Evolutionary conservation across 345 rosid genomes (phyloP).

Genomic region (Syzygium jambos): DNA sequence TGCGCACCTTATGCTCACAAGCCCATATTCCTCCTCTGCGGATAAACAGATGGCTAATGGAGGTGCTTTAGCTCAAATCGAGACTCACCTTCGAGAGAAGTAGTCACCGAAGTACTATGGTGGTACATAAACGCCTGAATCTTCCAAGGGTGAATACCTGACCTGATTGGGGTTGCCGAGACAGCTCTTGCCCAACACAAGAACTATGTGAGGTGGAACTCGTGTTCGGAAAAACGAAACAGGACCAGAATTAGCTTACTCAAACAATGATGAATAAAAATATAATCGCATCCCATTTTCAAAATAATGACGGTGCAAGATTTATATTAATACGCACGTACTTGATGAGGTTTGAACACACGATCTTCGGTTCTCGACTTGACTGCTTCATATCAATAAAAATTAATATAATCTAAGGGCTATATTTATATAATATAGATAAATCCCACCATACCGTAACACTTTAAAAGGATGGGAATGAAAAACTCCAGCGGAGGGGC

Average conservation of each 20-base stretch:
- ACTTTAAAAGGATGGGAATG: accelerated
- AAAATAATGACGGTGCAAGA: neutral
- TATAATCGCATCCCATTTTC: accelerated
- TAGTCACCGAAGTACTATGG: neutral
- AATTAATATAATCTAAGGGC: neutral
- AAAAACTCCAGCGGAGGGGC: neutral
- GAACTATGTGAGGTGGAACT: neutral
- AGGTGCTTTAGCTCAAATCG: neutral
- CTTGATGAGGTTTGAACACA: accelerated
- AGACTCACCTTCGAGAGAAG: neutral
- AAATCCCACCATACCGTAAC: accelerated
- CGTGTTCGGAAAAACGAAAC: neutral
- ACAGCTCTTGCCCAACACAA: neutral
- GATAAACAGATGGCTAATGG: neutral
- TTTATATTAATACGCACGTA: accelerated
- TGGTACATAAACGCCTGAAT: neutral
- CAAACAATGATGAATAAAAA: neutral
- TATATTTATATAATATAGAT: neutral
- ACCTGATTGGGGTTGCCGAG: neutral
- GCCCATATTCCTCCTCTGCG: neutral
- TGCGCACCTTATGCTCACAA: neutral
- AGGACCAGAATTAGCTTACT: neutral
- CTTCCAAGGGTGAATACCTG: neutral
- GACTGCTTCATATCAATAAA: neutral
- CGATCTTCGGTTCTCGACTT: accelerated